Evolutionary conservation across 306 rosid genomes (phyloP), one percentile per base, ranked within the genome.

Genomic region (Myrica gale): DNA sequence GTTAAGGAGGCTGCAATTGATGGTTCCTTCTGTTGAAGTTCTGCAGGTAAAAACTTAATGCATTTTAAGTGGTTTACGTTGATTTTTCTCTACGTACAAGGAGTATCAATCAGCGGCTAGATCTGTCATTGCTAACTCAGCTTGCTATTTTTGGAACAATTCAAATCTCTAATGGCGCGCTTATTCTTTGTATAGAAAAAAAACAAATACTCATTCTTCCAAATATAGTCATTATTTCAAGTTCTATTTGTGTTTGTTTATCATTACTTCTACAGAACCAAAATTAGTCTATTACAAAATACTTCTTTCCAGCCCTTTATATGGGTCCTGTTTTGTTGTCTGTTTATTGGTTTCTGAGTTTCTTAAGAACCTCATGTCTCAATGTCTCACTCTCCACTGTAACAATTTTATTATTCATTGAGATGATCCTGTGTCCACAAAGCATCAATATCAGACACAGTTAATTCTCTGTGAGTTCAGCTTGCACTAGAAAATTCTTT

Each of bases 1-100:
- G 5, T 62, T 84, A 12, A 68, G 43, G 44, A 80, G 6, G 84
- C 76, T 84, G 74, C 50, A 65, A 76, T 55, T 70, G 20, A 23
- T 77, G 68, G 82, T 77, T 74, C 50, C 0, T 45, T 54, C 84
- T 9, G 74, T 56, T 4, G 69, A 43, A 21, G 72, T 77, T 69
- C 53, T 84, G 61, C 43, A 69, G 84, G 87, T 84, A 74, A 73
- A 55, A 12, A 42, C 13, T 8, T 1, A 67, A 8, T 51, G 19
- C 41, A 12, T 44, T 70, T 70, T 47, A 19, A 0, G 50, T 9
- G 15, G 16, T 48, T 7, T 5, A 4, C 43, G 26, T 43, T 44
- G 58, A 60, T 54, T 44, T 74, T 47, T 51, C 11, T 57, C 26
- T 13, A 55, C 69, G 37, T 20, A 16, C 58, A 68, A 43, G 16